These are phyloP conservation scores for Talaromyces liani DNA, from an alignment of 495 filamentous ascomycete genomes.

Conservation along the genomic window DNA sequence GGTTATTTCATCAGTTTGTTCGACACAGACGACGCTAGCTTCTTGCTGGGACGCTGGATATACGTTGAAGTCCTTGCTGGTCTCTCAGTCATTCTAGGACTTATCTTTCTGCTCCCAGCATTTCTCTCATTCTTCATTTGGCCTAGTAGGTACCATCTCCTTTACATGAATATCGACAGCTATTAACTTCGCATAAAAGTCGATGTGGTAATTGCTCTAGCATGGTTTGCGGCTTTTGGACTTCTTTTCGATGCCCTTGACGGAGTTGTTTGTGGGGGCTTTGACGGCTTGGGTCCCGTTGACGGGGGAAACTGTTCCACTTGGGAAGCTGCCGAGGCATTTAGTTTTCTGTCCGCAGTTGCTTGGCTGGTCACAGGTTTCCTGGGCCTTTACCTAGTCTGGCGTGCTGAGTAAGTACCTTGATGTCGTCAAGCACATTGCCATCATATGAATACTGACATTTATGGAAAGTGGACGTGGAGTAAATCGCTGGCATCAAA, in stretches of 20 bases:
- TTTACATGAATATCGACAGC: background rate
- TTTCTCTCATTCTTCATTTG: slow-evolving; percentile 35
- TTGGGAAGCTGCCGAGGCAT: slow-evolving; percentile 61
- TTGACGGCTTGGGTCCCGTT: slow-evolving; percentile 40
- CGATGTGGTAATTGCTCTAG: slow-evolving; percentile 50
- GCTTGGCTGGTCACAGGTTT: slow-evolving; percentile 56
- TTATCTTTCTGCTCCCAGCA: slow-evolving; percentile 51
- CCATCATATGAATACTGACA: background rate
- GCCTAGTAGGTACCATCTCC: slow-evolving; percentile 25
- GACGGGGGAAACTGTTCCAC: slow-evolving; percentile 37
- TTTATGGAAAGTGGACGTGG: background rate
- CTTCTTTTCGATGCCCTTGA: slow-evolving; percentile 49
- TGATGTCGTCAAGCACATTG: background rate
- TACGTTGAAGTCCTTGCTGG: slow-evolving; percentile 53
- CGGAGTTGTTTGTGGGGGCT: slow-evolving; percentile 45
- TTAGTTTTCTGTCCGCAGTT: slow-evolving; percentile 57
- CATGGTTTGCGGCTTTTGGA: slow-evolving; percentile 60
- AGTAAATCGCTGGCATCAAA: background rate
- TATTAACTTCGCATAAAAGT: slow-evolving; percentile 14
- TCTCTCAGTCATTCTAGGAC: slow-evolving; percentile 40
- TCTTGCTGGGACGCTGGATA: slow-evolving; percentile 46
- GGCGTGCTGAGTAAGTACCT: slow-evolving; percentile 7
- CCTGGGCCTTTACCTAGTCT: slow-evolving; percentile 19
- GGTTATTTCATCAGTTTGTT: slow-evolving; percentile 42
- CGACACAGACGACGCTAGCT: slow-evolving; percentile 19